A percentile compares a stretch with the other conserved stretches of the same genome.
Evolutionary conservation across 345 rosid genomes (phyloP).

Genomic region (Laguncularia racemosa): DNA sequence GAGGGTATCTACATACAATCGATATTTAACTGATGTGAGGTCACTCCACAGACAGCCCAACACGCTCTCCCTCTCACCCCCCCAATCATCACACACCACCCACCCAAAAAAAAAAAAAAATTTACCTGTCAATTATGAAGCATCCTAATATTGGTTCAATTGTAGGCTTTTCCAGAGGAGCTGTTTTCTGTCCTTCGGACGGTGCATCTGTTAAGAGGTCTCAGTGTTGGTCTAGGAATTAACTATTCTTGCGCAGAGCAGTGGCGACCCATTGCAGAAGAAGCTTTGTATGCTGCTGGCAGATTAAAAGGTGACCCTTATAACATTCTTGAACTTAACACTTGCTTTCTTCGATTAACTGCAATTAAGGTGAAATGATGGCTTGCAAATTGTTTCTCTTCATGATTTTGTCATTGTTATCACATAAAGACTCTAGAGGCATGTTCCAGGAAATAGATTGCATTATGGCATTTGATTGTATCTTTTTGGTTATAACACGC

Average conservation of each 20-base stretch:
- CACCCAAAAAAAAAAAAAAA: too few relatives aligned
- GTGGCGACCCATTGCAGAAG: conserved; percentile 88
- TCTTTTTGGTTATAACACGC: not conserved
- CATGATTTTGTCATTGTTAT: too few relatives aligned
- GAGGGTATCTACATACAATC: not conserved
- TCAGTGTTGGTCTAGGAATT: conserved; percentile 82
- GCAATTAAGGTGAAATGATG: not conserved
- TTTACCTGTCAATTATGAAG: too few relatives aligned
- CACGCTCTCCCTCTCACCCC: too few relatives aligned
- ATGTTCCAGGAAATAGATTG: not conserved
- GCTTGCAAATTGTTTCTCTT: too few relatives aligned
- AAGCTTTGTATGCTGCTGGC: conserved; percentile 60
- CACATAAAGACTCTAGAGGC: too few relatives aligned
- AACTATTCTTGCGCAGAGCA: conserved; percentile 81
- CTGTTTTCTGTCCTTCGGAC: conserved; percentile 86
- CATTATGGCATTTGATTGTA: not conserved
- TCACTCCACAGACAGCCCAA: not conserved
- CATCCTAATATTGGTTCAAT: not conserved
- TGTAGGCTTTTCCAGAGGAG: conserved; percentile 86
- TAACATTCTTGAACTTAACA: too few relatives aligned
- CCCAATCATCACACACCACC: too few relatives aligned
- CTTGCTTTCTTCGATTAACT: too few relatives aligned
- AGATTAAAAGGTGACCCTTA: conserved; percentile 48
- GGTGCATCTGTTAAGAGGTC: conserved; percentile 78
- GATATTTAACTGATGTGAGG: not conserved